Evolutionary conservation across 345 rosid genomes (phyloP).

Genomic region (Melaleuca quinquenervia): DNA sequence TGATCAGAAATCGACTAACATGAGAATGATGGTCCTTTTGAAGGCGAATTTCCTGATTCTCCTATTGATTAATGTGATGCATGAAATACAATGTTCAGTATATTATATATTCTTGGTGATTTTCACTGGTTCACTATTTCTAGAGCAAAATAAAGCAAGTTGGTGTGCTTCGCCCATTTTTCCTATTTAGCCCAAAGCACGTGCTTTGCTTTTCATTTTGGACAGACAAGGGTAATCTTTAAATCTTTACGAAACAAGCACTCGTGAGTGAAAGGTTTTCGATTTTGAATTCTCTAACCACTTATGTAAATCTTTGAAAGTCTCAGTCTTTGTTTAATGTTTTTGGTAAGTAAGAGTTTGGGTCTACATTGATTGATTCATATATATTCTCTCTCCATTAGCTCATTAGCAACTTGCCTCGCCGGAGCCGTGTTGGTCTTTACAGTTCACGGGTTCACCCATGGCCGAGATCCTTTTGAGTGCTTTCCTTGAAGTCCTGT

Average conservation of each 20-base stretch:
- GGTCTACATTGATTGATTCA: not conserved
- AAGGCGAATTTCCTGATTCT: too few species aligned
- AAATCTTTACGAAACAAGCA: not conserved
- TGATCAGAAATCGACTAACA: too few species aligned
- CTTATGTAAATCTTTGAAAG: not conserved
- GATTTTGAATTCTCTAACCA: not conserved
- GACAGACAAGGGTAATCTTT: too few species aligned
- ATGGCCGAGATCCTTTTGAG: not conserved
- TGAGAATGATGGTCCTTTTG: too few species aligned
- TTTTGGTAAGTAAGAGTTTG: too few species aligned
- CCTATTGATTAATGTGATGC: too few species aligned
- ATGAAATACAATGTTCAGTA: too few species aligned
- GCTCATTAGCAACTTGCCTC: not conserved
- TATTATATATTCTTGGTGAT: too few species aligned
- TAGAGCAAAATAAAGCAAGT: too few species aligned
- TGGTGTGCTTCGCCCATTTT: too few species aligned
- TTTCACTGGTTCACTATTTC: too few species aligned
- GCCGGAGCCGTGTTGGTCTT: not conserved
- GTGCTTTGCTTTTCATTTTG: not conserved
- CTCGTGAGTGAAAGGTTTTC: not conserved
- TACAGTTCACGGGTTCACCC: not conserved
- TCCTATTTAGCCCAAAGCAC: not conserved
- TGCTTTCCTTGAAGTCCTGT: not conserved
- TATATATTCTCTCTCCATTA: not conserved
- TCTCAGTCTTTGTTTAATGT: not conserved